These are phyloP conservation scores for Thecaphora thlaspeos DNA, from an alignment of 1,284 basidiomycete species.

Conservation along the genomic window DNA sequence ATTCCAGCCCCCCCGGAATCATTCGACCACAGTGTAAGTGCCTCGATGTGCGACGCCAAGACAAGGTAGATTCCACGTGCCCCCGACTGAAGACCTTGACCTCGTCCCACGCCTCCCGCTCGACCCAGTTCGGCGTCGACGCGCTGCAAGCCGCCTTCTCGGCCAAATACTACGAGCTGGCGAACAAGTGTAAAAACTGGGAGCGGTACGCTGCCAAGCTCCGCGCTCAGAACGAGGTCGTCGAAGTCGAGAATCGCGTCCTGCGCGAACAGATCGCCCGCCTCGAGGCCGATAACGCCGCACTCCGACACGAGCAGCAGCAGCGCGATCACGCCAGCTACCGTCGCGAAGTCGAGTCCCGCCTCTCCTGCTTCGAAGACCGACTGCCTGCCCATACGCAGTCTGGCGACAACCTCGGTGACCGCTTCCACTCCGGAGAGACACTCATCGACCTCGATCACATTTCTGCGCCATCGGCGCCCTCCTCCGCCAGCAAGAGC, in stretches of 20 bases:
- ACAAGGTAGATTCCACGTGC: too few species aligned
- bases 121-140: slow-evolving; percentile 29
- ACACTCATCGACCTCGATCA: slow-evolving; percentile 21
- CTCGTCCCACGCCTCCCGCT: not conserved
- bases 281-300: slow-evolving; percentile 35
- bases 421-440: slow-evolving; percentile 19
- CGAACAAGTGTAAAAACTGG: slow-evolving; percentile 51
- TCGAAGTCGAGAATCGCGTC: slow-evolving; percentile 39
- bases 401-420: slow-evolving; percentile 11
- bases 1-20: slow-evolving; percentile 1
- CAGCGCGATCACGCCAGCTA: slow-evolving; percentile 19
- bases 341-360: slow-evolving; percentile 12
- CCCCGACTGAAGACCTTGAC: not conserved
- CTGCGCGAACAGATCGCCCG: slow-evolving; percentile 33
- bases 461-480: slow-evolving; percentile 28
- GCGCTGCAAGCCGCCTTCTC: slow-evolving; percentile 41
- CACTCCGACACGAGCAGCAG: slow-evolving; percentile 17
- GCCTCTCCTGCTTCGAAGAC: slow-evolving; percentile 28
- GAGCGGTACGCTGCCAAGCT: slow-evolving; percentile 47
- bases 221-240: slow-evolving; percentile 36
- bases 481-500: slow-evolving; percentile 22
- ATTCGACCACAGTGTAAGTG: slow-evolving; percentile 11
- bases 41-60: too few species aligned
- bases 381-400: slow-evolving; percentile 18
- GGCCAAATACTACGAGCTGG: slow-evolving; percentile 42